Percentiles rank a stretch among this genome's conserved stretches.
Evolutionary conservation across 2,329 filamentous ascomycete species (phyloP).

Genomic region (Ophiostoma himal-ulmi): DNA sequence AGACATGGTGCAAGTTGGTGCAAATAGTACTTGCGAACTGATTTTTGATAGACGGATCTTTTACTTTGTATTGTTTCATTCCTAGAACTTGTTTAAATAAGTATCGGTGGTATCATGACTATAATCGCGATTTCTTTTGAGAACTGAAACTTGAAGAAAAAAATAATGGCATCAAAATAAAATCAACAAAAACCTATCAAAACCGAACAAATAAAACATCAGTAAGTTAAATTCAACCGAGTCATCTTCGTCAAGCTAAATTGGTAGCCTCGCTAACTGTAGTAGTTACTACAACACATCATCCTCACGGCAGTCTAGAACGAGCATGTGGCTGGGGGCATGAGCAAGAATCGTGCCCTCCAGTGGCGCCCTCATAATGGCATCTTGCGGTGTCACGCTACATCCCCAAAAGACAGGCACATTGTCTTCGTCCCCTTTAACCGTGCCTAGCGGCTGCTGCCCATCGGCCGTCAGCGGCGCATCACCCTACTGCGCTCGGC

Average conservation of each 20-base stretch:
- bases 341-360: conserved; percentile 56
- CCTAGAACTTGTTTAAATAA: too few relatives aligned
- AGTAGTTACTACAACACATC: not conserved
- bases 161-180: too few relatives aligned
- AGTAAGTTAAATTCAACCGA: not conserved
- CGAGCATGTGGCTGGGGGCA: conserved; percentile 56
- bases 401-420: conserved; percentile 59
- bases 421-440: conserved; percentile 40
- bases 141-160: too few relatives aligned
- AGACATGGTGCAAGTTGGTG: not conserved
- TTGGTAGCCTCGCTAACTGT: not conserved
- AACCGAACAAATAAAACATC: too few relatives aligned
- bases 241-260: not conserved
- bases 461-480: conserved; percentile 30
- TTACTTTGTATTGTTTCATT: too few relatives aligned
- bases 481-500: conserved; percentile 56
- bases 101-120: too few relatives aligned
- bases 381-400: conserved; percentile 61
- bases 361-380: conserved; percentile 51
- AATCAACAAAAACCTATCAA: too few relatives aligned
- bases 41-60: too few relatives aligned
- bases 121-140: too few relatives aligned
- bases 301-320: conserved; percentile 41
- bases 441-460: conserved; percentile 25
- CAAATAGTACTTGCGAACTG: too few relatives aligned